Conservation (phyloP, 140 eudicot genomes). For the Cichorium intybus region DNA sequence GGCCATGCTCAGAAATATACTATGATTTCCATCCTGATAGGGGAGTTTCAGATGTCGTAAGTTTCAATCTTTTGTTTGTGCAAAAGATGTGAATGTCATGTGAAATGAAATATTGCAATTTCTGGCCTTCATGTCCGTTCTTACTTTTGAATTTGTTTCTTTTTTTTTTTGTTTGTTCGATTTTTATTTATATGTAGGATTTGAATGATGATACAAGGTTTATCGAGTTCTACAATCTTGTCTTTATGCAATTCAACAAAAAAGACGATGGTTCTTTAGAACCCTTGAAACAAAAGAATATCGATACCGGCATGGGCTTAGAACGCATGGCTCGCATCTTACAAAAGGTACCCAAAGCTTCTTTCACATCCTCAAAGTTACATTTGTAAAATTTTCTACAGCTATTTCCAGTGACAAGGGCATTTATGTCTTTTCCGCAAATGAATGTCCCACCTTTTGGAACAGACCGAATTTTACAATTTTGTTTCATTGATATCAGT, state of each 20-base stretch:
- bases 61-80: slow-evolving; percentile 22
- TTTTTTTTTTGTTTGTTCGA: neutral
- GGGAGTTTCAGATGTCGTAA: slow-evolving; percentile 62
- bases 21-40: slow-evolving; percentile 90
- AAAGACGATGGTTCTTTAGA: slow-evolving; percentile 87
- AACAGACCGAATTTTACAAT: no score
- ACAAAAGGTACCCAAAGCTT: slow-evolving; percentile 55
- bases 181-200: slow-evolving; percentile 48
- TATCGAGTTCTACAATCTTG: slow-evolving; percentile 95
- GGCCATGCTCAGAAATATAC: slow-evolving; percentile 94
- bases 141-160: slow-evolving; percentile 14
- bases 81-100: neutral
- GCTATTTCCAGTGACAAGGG: neutral
- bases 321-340: slow-evolving; percentile 97
- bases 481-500: neutral
- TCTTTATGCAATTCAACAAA: slow-evolving; percentile 87
- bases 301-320: slow-evolving; percentile 94
- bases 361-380: neutral
- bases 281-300: slow-evolving; percentile 85
- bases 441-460: no score
- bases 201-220: slow-evolving; percentile 91
- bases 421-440: neutral
- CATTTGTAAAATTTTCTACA: no score
- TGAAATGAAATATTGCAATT: no score
- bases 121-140: neutral